phyloP scores from a whole-genome alignment of 345 rosid species.

The Cochlearia excelsa region DNA sequence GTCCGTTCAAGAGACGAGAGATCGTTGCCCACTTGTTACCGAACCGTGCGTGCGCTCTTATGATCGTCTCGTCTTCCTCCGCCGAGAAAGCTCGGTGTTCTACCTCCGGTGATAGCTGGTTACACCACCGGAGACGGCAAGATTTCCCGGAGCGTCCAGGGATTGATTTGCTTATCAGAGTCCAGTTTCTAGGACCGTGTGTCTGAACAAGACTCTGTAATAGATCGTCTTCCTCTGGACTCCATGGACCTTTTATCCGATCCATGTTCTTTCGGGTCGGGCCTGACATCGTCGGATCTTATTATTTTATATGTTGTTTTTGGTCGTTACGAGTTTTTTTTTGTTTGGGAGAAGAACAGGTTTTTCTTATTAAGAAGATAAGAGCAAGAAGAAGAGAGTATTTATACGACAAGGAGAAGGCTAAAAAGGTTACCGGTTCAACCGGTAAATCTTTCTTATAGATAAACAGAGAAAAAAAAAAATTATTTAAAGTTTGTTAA shows the following conservation, averaged over 20 bases:
- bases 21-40: slow-evolving; percentile 98
- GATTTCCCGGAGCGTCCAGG: slow-evolving; percentile 93
- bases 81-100: slow-evolving; percentile 77
- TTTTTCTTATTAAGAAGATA: slow-evolving; percentile 30
- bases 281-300: slow-evolving; percentile 22
- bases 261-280: slow-evolving; percentile 45
- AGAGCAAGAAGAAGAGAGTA: slow-evolving; percentile 25
- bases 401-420: slow-evolving; percentile 34
- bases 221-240: slow-evolving; percentile 89
- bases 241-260: slow-evolving; percentile 97
- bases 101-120: slow-evolving; percentile 91
- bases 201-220: slow-evolving; percentile 58
- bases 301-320: neutral
- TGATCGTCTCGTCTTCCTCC: slow-evolving; percentile 75
- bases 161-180: slow-evolving; percentile 85
- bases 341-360: slow-evolving; percentile 11
- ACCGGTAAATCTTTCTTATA: slow-evolving; percentile 27
- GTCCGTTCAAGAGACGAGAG: slow-evolving; percentile 83
- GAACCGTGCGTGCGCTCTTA: slow-evolving; percentile 75
- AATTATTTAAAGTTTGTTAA: too few relatives aligned
- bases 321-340: neutral
- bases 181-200: slow-evolving; percentile 95
- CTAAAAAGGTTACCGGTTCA: slow-evolving; percentile 30
- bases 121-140: slow-evolving; percentile 90
- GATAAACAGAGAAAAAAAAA: slow-evolving; percentile 7